Evolutionary conservation across 768 basidiomycete genomes (phyloP).

Genomic region (Leccinum sublutescens): DNA sequence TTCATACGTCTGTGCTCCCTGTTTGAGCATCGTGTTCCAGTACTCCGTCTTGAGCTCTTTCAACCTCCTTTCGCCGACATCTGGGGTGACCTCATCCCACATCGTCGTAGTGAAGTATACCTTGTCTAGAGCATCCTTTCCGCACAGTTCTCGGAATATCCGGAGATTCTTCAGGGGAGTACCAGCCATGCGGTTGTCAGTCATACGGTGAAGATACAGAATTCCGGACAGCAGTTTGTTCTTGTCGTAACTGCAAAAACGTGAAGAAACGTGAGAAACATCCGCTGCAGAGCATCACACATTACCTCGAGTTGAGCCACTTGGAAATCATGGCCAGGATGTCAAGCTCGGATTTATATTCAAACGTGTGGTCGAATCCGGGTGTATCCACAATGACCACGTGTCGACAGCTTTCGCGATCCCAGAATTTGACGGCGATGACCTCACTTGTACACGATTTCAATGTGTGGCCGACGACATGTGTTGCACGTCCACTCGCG

Average conservation of each 20-base stretch:
- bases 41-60: not conserved
- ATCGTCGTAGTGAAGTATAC: slow-evolving; percentile 35
- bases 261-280: not conserved
- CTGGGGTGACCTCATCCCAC: slow-evolving; percentile 28
- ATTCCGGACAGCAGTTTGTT: slow-evolving; percentile 31
- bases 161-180: slow-evolving; percentile 33
- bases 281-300: not conserved
- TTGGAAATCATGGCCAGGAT: slow-evolving; percentile 13
- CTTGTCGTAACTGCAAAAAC: slow-evolving; percentile 6
- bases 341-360: slow-evolving; percentile 12
- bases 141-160: slow-evolving; percentile 32
- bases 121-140: slow-evolving; percentile 27
- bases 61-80: slow-evolving; percentile 17
- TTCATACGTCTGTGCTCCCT: slow-evolving; percentile 2
- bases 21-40: not conserved
- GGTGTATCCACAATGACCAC: slow-evolving; percentile 11
- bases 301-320: slow-evolving; percentile 16
- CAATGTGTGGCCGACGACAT: slow-evolving; percentile 4
- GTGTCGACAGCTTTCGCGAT: not conserved
- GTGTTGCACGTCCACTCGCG: too few species aligned
- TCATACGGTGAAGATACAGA: slow-evolving; percentile 41
- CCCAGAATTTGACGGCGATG: slow-evolving; percentile 1
- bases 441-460: slow-evolving; percentile 13
- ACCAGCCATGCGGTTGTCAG: slow-evolving; percentile 38
- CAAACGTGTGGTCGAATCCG: slow-evolving; percentile 19